These are phyloP conservation scores for Saitozyma podzolica DNA, from an alignment of 768 basidiomycete species.

Conservation along the genomic window DNA sequence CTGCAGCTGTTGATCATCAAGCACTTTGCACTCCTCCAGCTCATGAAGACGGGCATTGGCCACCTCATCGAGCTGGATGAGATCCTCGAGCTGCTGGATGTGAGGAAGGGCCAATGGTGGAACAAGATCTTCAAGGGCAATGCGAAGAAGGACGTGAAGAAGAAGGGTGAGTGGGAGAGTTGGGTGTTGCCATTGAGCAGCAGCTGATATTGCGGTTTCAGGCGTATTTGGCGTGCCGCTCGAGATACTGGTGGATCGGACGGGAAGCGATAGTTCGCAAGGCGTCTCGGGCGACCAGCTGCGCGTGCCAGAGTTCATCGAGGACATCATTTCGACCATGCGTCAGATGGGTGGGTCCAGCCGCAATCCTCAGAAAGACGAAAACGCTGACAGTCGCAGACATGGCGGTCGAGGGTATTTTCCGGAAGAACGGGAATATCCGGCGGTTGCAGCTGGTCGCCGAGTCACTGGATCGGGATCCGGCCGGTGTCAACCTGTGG, in stretches of 20 bases:
- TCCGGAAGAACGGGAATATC: conserved; percentile 97
- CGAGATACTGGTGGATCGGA: conserved; percentile 86
- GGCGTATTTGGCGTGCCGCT: conserved; percentile 92
- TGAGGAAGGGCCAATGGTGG: conserved; percentile 93
- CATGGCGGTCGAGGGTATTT: conserved; percentile 98
- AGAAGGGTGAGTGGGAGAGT: conserved; percentile 61
- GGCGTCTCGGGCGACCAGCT: conserved; percentile 79
- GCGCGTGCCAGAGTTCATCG: conserved; percentile 93
- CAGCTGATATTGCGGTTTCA: conserved; percentile 45
- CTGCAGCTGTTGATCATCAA: conserved; percentile 88
- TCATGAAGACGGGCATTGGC: conserved; percentile 76
- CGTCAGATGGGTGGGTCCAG: conserved; percentile 85
- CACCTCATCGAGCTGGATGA: conserved; percentile 75
- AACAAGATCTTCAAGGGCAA: conserved; percentile 85
- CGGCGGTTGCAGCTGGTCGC: conserved; percentile 84
- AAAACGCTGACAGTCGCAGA: conserved; percentile 58
- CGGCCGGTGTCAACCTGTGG: conserved; percentile 82
- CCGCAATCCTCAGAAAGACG: background rate
- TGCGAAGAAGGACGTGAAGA: conserved; percentile 75
- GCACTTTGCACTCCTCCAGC: conserved; percentile 78
- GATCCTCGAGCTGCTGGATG: conserved; percentile 85
- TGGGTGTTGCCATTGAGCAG: background rate
- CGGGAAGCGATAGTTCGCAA: conserved; percentile 91
- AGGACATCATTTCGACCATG: conserved; percentile 98
- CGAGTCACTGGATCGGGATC: conserved; percentile 92